Base-by-base conservation (phyloP, 768 basidiomycete species). In the Bullera alba region DNA sequence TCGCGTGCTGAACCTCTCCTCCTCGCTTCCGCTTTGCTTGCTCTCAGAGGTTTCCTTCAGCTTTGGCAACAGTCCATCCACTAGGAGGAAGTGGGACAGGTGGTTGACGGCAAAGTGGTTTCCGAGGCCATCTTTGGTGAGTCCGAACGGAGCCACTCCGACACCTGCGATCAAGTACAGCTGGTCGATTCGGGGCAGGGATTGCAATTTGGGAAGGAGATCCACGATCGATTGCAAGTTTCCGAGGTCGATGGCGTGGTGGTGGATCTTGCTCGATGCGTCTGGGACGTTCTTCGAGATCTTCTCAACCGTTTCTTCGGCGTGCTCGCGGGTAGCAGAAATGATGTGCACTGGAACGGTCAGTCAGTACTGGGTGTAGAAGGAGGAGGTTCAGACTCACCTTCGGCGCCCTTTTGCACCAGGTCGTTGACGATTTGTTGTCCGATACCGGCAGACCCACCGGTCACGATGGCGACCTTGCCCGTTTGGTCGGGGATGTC, bases 391-490 rank as follows among this genome's bases (percentile, higher is more conserved):
- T 36, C 39, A 2, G 26, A 42, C 59, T 53, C 43, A 65, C 63
- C 60, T 19, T 61, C 42, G 38, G 56, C 57, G 12, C 59, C 57
- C 42, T 63, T 65, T 21, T 57, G 42, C 6, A 63, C 64, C n/a
- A 72, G 46, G 12, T 58, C 68, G 2, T 39, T 45, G 3, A 57
- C 62, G 30, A 61, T 43, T 1, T 58, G 54, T 21, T 60, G 54
- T 8, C 70, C 70, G 21, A 72, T 69, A 39, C 70, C 70, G n/a
- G 60, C 28, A 3, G 49, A 77, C 47, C 78, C 79, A 10, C 80
- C 80, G 0, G 78, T 79, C 26, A 80, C 77, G 17, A 81, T 59
- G 0, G 72, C 76, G 2, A 79, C 76, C 51, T 76, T 78, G 17
- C 77, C 78, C 0, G 62, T 71, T 3, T 79, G 67, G 60, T 79